Evolutionary conservation across 805 yeast genomes (phyloP).

Genomic region (Candida parachauliodes): DNA sequence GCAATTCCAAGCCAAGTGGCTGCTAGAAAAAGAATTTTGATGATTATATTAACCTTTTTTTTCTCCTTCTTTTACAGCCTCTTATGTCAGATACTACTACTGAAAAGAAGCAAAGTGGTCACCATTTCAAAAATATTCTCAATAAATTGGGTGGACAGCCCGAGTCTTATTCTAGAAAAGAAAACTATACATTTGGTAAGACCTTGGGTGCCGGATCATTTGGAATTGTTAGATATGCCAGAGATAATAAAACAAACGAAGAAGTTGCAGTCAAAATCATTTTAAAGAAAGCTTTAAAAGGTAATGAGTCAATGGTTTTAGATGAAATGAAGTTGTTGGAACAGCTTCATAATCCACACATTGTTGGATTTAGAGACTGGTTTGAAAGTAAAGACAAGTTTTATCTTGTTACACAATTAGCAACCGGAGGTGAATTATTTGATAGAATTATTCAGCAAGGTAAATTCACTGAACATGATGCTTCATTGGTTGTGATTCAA

Average conservation of each 20-base stretch:
- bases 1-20: too few species aligned
- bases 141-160: conserved; percentile 73
- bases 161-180: conserved; percentile 59
- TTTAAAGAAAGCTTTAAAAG: conserved; percentile 81
- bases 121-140: conserved; percentile 34
- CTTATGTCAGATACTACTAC: conserved; percentile 1
- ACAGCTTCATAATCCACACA: conserved; percentile 84
- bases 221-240: conserved; percentile 97
- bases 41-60: background rate
- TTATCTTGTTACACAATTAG: conserved; percentile 93
- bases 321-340: conserved; percentile 94
- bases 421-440: conserved; percentile 95
- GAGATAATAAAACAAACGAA: conserved; percentile 74
- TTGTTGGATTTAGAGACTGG: conserved; percentile 88
- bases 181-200: conserved; percentile 74
- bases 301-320: conserved; percentile 75
- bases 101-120: conserved; percentile 1
- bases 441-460: conserved; percentile 98
- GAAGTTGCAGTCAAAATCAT: conserved; percentile 91
- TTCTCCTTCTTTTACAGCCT: background rate
- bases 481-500: conserved; percentile 91
- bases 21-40: too few species aligned
- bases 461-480: conserved; percentile 86
- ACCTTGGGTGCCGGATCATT: conserved; percentile 98
- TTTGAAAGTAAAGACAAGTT: conserved; percentile 95